phyloP scores from a whole-genome alignment of 257 asterid species.

The Solanum tacnaense region DNA sequence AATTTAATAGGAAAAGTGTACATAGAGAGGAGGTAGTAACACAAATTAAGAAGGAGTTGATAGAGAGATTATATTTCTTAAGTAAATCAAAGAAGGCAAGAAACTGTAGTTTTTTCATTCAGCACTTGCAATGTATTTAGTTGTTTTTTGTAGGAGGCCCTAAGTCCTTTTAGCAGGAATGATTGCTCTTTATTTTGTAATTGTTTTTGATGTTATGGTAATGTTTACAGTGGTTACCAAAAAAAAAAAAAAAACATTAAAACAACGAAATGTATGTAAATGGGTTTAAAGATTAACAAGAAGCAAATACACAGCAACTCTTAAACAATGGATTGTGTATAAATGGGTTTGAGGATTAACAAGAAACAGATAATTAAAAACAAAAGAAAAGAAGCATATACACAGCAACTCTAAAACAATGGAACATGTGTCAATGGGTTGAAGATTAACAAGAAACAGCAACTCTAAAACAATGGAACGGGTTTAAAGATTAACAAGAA shows the following conservation, averaged over 20 bases:
- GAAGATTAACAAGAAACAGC: not conserved
- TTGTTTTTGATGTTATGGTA: no score
- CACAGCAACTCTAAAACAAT: not conserved
- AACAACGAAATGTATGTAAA: no score
- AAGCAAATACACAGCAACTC: no score
- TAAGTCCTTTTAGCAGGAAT: no score
- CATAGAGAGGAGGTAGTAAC: not conserved
- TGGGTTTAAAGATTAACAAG: no score
- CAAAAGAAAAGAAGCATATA: no score
- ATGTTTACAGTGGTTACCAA: no score
- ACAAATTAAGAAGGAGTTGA: not conserved
- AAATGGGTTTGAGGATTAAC: not conserved
- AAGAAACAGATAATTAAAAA: not conserved
- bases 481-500: not conserved
- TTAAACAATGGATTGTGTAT: no score
- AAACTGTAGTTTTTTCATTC: not conserved
- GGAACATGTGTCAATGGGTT: not conserved
- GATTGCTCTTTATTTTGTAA: no score
- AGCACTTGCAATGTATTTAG: not conserved
- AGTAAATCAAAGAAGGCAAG: not conserved
- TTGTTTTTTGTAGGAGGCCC: not conserved
- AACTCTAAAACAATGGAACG: not conserved
- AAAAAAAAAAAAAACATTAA: no score
- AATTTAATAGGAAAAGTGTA: no score
- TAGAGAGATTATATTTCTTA: not conserved